Percentiles rank a stretch among this genome's conserved stretches.
Evolutionary conservation across 495 filamentous ascomycete species (phyloP).

Genomic region (Penicillium arizonense): DNA sequence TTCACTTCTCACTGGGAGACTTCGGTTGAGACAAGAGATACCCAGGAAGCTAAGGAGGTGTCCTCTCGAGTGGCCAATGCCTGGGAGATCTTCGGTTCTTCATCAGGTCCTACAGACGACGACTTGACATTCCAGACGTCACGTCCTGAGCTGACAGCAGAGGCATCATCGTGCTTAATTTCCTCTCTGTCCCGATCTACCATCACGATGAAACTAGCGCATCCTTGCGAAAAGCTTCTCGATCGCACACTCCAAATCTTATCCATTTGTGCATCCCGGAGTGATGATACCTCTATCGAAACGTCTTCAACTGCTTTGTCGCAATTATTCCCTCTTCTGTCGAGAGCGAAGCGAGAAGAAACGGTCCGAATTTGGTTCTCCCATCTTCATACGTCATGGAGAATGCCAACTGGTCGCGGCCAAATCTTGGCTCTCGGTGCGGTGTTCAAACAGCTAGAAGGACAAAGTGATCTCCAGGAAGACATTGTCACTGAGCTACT

Average conservation of each 20-base stretch:
- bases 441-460: constrained; percentile 34
- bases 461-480: constrained; percentile 17
- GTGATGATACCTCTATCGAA: constrained; percentile 48
- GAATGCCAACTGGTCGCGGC: constrained; percentile 40
- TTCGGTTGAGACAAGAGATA: constrained; percentile 8
- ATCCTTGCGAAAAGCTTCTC: constrained; percentile 25
- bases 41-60: constrained; percentile 19
- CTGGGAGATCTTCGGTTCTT: constrained; percentile 42
- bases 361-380: constrained; percentile 38
- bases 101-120: constrained; percentile 35
- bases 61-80: constrained; percentile 23
- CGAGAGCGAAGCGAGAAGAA: constrained; percentile 26
- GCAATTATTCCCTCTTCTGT: constrained; percentile 41
- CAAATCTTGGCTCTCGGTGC: constrained; percentile 44
- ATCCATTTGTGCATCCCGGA: constrained; percentile 41
- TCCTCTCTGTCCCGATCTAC: constrained; percentile 31
- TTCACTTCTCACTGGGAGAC: constrained; percentile 18
- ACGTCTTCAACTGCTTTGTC: constrained; percentile 46
- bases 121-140: constrained; percentile 49
- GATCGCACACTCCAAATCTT: constrained; percentile 40
- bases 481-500: constrained; percentile 34
- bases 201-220: constrained; percentile 1
- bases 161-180: constrained; percentile 60
- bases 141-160: constrained; percentile 69
- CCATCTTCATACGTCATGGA: constrained; percentile 36